A percentile compares a stretch with the other conserved stretches of the same genome.
Evolutionary conservation across 1,139 yeast genomes (phyloP).

Genomic region (Diutina mesorugosa): DNA sequence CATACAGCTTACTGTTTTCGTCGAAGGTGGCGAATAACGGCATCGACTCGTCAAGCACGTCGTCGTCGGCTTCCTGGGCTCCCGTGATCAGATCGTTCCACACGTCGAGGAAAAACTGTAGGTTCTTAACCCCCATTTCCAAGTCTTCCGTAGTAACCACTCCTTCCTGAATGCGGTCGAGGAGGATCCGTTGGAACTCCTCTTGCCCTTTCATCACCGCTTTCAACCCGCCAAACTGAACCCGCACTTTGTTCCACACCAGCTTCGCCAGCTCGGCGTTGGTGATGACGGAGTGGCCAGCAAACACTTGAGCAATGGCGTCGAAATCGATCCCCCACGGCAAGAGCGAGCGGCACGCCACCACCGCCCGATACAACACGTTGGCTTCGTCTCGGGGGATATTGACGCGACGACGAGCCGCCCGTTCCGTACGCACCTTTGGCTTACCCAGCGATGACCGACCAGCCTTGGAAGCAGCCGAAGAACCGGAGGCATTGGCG

Average conservation of each 20-base stretch:
- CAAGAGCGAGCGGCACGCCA: background rate
- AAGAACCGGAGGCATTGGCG: background rate
- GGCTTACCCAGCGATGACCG: background rate
- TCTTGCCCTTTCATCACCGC: background rate
- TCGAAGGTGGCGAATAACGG: background rate
- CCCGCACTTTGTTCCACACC: background rate
- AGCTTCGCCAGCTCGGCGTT: background rate
- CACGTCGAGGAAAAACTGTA: background rate
- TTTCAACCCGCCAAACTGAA: background rate
- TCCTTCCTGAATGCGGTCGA: background rate
- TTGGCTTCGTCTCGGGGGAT: background rate
- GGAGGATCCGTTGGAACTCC: background rate
- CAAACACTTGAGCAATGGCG: background rate
- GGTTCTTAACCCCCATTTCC: background rate
- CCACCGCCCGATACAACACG: constrained; percentile 1
- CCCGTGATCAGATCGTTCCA: background rate
- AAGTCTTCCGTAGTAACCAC: background rate
- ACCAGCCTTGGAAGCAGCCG: background rate
- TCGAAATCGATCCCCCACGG: background rate
- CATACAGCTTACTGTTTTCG: background rate
- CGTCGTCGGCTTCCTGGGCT: background rate
- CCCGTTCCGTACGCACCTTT: background rate
- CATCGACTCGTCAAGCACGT: background rate
- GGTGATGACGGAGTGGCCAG: background rate
- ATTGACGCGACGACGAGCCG: background rate